Evolutionary conservation across 768 basidiomycete species (phyloP), one percentile per base, ranked within the genome.

Genomic region (Cubamyces sp.): DNA sequence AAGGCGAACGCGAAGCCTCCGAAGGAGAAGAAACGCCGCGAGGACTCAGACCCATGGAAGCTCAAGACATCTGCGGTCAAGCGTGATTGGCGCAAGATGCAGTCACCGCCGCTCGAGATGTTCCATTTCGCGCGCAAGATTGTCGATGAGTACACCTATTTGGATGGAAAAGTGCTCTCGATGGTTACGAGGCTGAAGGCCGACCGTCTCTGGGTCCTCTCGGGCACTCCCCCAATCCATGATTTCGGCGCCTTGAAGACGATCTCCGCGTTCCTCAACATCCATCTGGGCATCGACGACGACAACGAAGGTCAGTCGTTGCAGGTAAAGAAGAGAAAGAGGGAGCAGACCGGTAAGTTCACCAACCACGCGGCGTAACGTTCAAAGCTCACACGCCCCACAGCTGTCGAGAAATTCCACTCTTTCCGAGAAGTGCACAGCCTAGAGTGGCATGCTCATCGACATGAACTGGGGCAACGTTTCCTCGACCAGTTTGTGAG

Each of bases 341-440:
- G 87, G 49, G 94, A 96, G 61, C 90, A 91, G 71, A 97, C 96
- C 21, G 88, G 92, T 90, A 73, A 61, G 78, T 60, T 16, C 14
- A 21, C 7, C 15, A 25, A 7, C 54, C 43, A n/a, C 30, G n/a
- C 41, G n/a, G 6, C 4, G 53, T 5, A 15, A 6, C n/a, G 9
- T 8, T 30, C 8, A 25, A 25, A 21, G 8, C 39, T 78, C 54
- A 41, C 5, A 43, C 15, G 37, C 18, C 59, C 37, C 66, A 23
- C 67, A 94, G 91, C 85, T 61, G 94, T 90, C 54, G 96, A 98
- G 74, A 85, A 87, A 65, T 98, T 98, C 82, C 94, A 97, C 73
- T 95, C 95, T 1, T 98, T 94, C 87, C 88, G 95, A 25, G 96
- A 98, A 70, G 91, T 94, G 12, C 94, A 92, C 69, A 94, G 88